Base-by-base conservation (phyloP, 148 eudicot species). In the Persicaria maculosa region DNA sequence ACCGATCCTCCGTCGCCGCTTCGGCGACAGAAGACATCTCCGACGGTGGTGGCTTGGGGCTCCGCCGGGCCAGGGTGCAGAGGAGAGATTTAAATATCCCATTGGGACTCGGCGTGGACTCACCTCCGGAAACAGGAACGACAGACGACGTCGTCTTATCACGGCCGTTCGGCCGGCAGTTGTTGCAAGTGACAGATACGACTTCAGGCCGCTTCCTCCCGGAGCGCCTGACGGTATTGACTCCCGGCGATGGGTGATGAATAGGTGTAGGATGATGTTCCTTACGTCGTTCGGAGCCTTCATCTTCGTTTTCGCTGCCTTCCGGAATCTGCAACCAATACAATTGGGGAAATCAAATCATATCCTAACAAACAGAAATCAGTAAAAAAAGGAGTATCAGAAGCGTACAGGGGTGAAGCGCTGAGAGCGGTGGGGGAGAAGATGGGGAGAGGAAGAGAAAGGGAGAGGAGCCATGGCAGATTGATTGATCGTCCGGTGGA, bases 281-380 rank as follows among this genome's bases (percentile, higher is more conserved):
- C 40, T 31, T 31, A 73, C 69, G 85, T 25, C 80, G 80, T 68
- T 88, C 90, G 6, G 31, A 46, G 54, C 74, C 87, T 3, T 82
- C 80, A 55, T 90, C 95, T 47, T 90, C 97, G 2, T 85, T 86
- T 46, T 92, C 98, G 8, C 85, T 90, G 19, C 86, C 98, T 86
- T 93, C 97, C 59, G 84, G 89, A 78, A 95, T 95, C 98, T 95
- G 87, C 71, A 82, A 73, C 17, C 14, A 15, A 46, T 72, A 46
- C 11, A 17, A 43, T 2, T 6, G 17, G 0, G 25, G 3, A 44
- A 17, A 2, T 1, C 10, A 36, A 53, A 16, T 11, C 1, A 36
- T 0, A 31, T 1, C 2, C 40, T 0, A 31, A 31, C 0, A 31
- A 31, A 31, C 40, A 31, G 40, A 10, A 36, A 55, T 9, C 7